Conservation (phyloP, 306 rosid genomes). For the Styphnolobium japonicum region DNA sequence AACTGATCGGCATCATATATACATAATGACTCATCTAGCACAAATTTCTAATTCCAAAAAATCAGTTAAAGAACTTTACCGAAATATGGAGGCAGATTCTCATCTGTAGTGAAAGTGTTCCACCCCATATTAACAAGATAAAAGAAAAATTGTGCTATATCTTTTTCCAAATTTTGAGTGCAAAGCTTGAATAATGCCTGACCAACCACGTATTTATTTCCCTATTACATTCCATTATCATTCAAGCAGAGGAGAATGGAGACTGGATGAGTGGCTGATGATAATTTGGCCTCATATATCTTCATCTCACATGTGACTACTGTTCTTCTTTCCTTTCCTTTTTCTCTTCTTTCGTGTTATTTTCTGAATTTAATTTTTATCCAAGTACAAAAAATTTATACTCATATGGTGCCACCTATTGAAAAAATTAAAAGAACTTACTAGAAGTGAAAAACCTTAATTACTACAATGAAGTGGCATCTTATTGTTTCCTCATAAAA, state of each 20-base stretch:
- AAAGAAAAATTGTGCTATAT: slow-evolving; percentile 31
- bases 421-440: slow-evolving; percentile 17
- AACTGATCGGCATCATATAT: neutral
- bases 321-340: slow-evolving; percentile 19
- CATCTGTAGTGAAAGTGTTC: neutral
- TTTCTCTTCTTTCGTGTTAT: neutral
- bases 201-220: slow-evolving; percentile 20
- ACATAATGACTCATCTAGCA: neutral
- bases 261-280: slow-evolving; percentile 59
- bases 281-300: slow-evolving; percentile 41
- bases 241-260: slow-evolving; percentile 29
- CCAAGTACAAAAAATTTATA: neutral
- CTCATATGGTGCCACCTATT: slow-evolving; percentile 22
- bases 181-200: slow-evolving; percentile 22
- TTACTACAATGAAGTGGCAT: slow-evolving; percentile 10
- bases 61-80: slow-evolving; percentile 4
- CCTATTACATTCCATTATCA: slow-evolving; percentile 29
- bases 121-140: slow-evolving; percentile 13
- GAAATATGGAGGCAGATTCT: slow-evolving; percentile 36
- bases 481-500: neutral
- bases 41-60: neutral
- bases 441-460: slow-evolving; percentile 10
- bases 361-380: neutral
- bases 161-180: neutral
- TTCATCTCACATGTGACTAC: slow-evolving; percentile 46